Conservation (phyloP, 495 filamentous ascomycete genomes). For the Aspergillus sclerotioniger region DNA sequence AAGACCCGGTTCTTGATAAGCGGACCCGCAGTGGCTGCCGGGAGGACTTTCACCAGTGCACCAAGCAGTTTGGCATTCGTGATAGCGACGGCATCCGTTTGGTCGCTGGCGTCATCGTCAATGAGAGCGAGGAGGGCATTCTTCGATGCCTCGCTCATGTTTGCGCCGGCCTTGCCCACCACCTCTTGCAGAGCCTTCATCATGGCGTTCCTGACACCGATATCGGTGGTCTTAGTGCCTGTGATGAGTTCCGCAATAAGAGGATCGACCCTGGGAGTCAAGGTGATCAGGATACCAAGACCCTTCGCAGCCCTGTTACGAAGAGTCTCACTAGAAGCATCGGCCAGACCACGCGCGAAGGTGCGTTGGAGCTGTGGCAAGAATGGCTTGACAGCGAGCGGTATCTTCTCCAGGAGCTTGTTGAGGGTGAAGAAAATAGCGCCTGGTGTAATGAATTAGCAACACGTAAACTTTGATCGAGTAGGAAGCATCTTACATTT, state of each 20-base stretch:
- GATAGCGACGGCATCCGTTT: slow-evolving; percentile 73
- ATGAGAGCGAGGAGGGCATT: slow-evolving; percentile 79
- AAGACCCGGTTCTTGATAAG: slow-evolving; percentile 82
- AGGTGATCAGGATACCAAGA: slow-evolving; percentile 89
- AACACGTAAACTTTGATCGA: background rate
- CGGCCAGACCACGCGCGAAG: slow-evolving; percentile 92
- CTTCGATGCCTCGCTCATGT: slow-evolving; percentile 90
- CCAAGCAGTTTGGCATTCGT: slow-evolving; percentile 88
- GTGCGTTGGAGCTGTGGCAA: slow-evolving; percentile 93
- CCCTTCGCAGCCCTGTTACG: slow-evolving; percentile 91
- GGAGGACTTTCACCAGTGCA: slow-evolving; percentile 79
- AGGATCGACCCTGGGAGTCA: slow-evolving; percentile 94
- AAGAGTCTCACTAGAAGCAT: slow-evolving; percentile 85
- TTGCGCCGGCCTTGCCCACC: slow-evolving; percentile 85
- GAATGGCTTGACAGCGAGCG: slow-evolving; percentile 92
- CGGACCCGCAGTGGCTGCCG: slow-evolving; percentile 58
- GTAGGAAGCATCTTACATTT: slow-evolving; percentile 52
- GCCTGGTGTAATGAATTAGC: slow-evolving; percentile 40
- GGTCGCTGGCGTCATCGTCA: slow-evolving; percentile 75
- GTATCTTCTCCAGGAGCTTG: slow-evolving; percentile 95
- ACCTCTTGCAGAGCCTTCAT: slow-evolving; percentile 96
- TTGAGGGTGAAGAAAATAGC: slow-evolving; percentile 93
- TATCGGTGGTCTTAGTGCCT: slow-evolving; percentile 84
- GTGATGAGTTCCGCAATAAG: slow-evolving; percentile 86
- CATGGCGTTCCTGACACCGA: slow-evolving; percentile 93